These are phyloP conservation scores for Mycosphaerelloides madeirae DNA, from an alignment of 2,329 filamentous ascomycete species.

Conservation along the genomic window DNA sequence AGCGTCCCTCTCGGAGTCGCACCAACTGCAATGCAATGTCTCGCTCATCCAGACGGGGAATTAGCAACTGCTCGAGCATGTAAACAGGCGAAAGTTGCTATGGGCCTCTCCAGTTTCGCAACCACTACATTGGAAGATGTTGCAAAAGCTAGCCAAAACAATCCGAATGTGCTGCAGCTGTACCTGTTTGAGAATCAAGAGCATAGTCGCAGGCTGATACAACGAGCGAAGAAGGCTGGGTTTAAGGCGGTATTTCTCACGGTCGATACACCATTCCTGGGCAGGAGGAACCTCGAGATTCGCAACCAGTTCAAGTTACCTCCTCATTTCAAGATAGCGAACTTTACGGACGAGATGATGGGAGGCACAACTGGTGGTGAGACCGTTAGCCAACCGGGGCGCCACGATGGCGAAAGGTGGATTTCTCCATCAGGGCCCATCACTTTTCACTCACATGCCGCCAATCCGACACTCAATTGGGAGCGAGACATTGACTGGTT, in stretches of 20 bases:
- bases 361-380: slow-evolving; percentile 1
- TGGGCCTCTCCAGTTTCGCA: slow-evolving; percentile 49
- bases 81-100: slow-evolving; percentile 40
- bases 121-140: slow-evolving; percentile 51
- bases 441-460: slow-evolving; percentile 38
- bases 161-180: slow-evolving; percentile 52
- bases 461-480: slow-evolving; percentile 44
- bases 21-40: slow-evolving; percentile 50
- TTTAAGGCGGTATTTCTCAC: slow-evolving; percentile 55
- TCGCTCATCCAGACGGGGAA: slow-evolving; percentile 52
- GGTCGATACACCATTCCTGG: slow-evolving; percentile 53
- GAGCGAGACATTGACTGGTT: slow-evolving; percentile 49
- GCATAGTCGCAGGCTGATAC: slow-evolving; percentile 41
- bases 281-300: slow-evolving; percentile 51
- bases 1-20: slow-evolving; percentile 51
- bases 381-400: slow-evolving; percentile 19
- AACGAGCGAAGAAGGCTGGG: slow-evolving; percentile 37
- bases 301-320: slow-evolving; percentile 49
- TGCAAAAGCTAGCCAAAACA: slow-evolving; percentile 37
- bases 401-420: slow-evolving; percentile 28
- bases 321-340: slow-evolving; percentile 33
- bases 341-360: slow-evolving; percentile 28
- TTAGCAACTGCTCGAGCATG: slow-evolving; percentile 48
- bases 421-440: slow-evolving; percentile 33
- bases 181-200: slow-evolving; percentile 51